Percentiles rank a stretch among this genome's conserved stretches.
Conservation (phyloP, 306 rosid species). For the Vigna angularis region DNA sequence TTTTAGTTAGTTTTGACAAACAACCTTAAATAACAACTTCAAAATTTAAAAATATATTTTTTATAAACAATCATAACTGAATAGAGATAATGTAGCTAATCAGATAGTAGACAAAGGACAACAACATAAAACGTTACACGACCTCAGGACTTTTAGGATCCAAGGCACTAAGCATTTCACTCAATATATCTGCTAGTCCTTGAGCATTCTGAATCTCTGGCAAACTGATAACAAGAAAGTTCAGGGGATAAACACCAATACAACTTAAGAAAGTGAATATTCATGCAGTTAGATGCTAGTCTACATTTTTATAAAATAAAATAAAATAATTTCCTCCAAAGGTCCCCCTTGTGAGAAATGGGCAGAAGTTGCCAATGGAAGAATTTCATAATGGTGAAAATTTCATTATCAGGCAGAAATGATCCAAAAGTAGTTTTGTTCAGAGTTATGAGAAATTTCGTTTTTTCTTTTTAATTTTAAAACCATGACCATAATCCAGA, state of each 20-base stretch:
- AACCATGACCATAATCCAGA: conserved; percentile 25
- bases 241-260: conserved; percentile 26
- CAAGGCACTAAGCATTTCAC: conserved; percentile 88
- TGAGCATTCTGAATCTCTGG: conserved; percentile 79
- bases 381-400: not conserved
- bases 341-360: not conserved
- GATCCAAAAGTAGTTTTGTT: not conserved
- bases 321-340: not conserved
- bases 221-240: conserved; percentile 61
- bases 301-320: not conserved
- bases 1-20: no score
- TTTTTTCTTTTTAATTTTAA: not conserved
- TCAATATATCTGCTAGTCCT: conserved; percentile 83
- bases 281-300: not conserved
- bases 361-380: not conserved
- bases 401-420: not conserved
- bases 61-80: conserved; percentile 39
- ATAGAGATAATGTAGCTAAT: conserved; percentile 17
- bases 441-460: not conserved
- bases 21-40: conserved; percentile 16
- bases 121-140: conserved; percentile 11
- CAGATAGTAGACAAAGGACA: conserved; percentile 25
- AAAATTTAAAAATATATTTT: conserved; percentile 20
- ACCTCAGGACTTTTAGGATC: conserved; percentile 84
- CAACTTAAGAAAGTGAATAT: not conserved